Percentiles rank a stretch among this genome's conserved stretches.
Conservation (phyloP, 1,284 basidiomycete species). For the Naganishia albida region DNA sequence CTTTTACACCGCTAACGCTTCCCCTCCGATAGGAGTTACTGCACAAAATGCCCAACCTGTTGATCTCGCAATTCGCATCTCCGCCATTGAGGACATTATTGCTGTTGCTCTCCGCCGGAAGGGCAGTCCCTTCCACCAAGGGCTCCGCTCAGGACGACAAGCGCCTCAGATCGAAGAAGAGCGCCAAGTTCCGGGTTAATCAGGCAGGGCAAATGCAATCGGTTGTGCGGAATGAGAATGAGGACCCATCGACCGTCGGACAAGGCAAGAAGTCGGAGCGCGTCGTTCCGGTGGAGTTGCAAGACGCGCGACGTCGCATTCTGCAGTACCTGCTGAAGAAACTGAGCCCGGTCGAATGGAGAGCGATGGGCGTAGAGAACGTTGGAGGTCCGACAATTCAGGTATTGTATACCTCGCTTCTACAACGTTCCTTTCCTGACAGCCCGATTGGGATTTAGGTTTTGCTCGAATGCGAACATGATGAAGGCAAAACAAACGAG, state of each 20-base stretch:
- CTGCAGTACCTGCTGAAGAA: conserved; percentile 61
- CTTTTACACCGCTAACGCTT: conserved; percentile 20
- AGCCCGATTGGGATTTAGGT: conserved; percentile 64
- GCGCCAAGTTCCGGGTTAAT: conserved; percentile 49
- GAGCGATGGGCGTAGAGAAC: conserved; percentile 75
- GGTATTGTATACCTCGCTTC: conserved; percentile 54
- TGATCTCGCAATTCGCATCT: conserved; percentile 81
- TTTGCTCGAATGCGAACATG: conserved; percentile 73
- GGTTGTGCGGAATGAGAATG: conserved; percentile 47
- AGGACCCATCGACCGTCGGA: conserved; percentile 35
- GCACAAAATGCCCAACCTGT: conserved; percentile 63
- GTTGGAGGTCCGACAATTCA: conserved; percentile 79
- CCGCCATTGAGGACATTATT: conserved; percentile 81
- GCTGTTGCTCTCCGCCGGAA: conserved; percentile 63
- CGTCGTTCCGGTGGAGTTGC: conserved; percentile 61
- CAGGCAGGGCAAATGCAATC: conserved; percentile 50
- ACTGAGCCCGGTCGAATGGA: conserved; percentile 71
- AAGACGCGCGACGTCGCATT: conserved; percentile 59
- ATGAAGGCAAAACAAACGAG: conserved; percentile 62
- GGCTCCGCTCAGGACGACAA: conserved; percentile 32
- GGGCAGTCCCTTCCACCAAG: conserved; percentile 47
- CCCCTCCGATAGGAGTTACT: conserved; percentile 63
- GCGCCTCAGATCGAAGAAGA: conserved; percentile 51
- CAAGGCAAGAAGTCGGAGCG: conserved; percentile 45
- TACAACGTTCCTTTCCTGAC: background rate